Base-by-base conservation (phyloP, 2,329 filamentous ascomycete species). In the Penicillium sp. region DNA sequence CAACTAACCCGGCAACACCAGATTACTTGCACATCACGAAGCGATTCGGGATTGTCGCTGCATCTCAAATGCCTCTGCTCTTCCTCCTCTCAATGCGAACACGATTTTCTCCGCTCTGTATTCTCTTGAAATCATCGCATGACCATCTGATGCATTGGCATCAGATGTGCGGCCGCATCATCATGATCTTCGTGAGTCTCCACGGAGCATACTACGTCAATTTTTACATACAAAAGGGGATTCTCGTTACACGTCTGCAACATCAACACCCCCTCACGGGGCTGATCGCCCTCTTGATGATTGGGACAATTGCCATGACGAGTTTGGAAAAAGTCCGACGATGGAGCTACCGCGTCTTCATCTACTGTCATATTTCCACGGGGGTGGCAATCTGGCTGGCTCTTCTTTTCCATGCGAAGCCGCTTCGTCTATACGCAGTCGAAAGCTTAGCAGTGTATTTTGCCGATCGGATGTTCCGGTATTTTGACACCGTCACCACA, bases 11-110 rank as follows among this genome's bases (percentile, higher is more conserved):
- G 18, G 18, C 18, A n/a, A n/a, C 4, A 5, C 18, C 7, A 43
- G 77, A 80, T 56, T 81, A 79, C 48, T 65, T 80, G 26, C 78
- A 80, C 57, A 64, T 80, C 26, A 79, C 78, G 2, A 80, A 79
- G 61, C 73, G 77, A 2, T 75, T 80, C 44, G 78, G 76, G 12
- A 74, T 76, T 27, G 67, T 80, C 28, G 76, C 70, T 26, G 71
- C 74, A 4, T 78, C 77, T 5, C 78, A 81, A 55, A 61, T 76
- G 3, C 78, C 78, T 1, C 57, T 79, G 1, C 77, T 80, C 43
- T 80, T 79, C 54, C 67, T 79, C 3, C 66, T 81, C 12, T 49
- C 60, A 8, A 39, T 60, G 18, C 62, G 62, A 27, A 60, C 72
- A 26, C 66, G 79, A 51, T 82, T 79, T 60, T 66, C 72, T 47